phyloP scores from a whole-genome alignment of 148 eudicot species.

The Fagopyrum homotropicum region DNA sequence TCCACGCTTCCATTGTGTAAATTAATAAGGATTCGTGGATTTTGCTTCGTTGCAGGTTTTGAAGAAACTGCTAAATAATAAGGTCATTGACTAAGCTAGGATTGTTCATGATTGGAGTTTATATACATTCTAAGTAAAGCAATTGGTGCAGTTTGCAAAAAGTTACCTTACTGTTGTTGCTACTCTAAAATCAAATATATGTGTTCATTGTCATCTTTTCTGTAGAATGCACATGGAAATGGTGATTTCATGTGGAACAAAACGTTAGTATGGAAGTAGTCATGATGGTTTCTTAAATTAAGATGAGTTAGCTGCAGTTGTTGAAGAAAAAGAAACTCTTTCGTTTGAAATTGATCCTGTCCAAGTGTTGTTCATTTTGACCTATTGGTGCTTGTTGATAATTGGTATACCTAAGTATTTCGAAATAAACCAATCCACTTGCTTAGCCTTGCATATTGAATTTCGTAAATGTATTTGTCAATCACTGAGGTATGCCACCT shows the following conservation, averaged over 20 bases:
- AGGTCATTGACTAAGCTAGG: slow-evolving; percentile 68
- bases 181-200: not conserved
- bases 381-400: not conserved
- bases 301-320: slow-evolving; percentile 89
- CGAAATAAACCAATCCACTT: no score
- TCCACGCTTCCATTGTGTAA: not conserved
- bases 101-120: slow-evolving; percentile 48
- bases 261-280: slow-evolving; percentile 46
- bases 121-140: not conserved
- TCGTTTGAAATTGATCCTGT: slow-evolving; percentile 85
- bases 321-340: slow-evolving; percentile 96
- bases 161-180: not conserved
- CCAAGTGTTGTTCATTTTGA: slow-evolving; percentile 39
- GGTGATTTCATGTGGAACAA: slow-evolving; percentile 75
- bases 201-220: not conserved
- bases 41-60: slow-evolving; percentile 45
- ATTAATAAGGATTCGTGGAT: not conserved
- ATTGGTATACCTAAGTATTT: no score
- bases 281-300: slow-evolving; percentile 79
- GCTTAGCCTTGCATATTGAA: no score
- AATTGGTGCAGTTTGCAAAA: not conserved
- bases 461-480: no score
- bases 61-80: slow-evolving; percentile 68
- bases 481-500: no score
- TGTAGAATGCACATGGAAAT: slow-evolving; percentile 47